phyloP scores from a whole-genome alignment of 2,329 filamentous ascomycete genomes.

The Pestalotiopsis sp. region DNA sequence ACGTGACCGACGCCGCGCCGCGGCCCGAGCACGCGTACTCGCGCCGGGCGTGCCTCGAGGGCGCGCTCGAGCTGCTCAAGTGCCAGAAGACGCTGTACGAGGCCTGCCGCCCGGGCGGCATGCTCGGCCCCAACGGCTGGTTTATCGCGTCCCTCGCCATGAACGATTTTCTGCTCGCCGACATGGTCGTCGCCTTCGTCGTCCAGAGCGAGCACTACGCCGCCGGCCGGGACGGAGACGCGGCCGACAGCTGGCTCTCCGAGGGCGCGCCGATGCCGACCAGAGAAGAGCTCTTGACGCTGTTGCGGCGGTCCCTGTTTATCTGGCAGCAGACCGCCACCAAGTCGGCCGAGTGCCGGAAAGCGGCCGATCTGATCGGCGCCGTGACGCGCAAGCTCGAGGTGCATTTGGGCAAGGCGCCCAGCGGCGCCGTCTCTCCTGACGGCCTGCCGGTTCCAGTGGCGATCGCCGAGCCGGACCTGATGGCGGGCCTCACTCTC shows the following conservation, averaged over 20 bases:
- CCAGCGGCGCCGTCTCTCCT: constrained; percentile 10
- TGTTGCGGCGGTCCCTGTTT: constrained; percentile 41
- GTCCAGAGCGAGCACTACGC: constrained; percentile 43
- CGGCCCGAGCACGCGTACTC: constrained; percentile 52
- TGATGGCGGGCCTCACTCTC: constrained; percentile 21
- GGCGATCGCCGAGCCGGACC: constrained; percentile 13
- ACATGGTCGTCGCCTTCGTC: constrained; percentile 59
- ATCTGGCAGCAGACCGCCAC: constrained; percentile 44
- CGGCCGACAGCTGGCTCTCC: constrained; percentile 34
- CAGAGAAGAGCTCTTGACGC: constrained; percentile 38
- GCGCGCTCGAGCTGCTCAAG: constrained; percentile 46
- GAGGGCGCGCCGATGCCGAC: constrained; percentile 31
- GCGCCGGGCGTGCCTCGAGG: constrained; percentile 49
- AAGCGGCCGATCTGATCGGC: constrained; percentile 45
- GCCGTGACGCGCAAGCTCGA: constrained; percentile 46
- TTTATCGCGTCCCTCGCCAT: constrained; percentile 58
- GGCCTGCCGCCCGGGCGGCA: constrained; percentile 51
- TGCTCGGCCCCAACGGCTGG: constrained; percentile 53
- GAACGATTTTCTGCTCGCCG: constrained; percentile 62
- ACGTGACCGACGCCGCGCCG: constrained; percentile 43
- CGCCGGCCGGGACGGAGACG: constrained; percentile 28
- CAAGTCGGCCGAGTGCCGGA: constrained; percentile 40
- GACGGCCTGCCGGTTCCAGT: not conserved
- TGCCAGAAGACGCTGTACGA: constrained; percentile 49
- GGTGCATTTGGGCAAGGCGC: constrained; percentile 18